phyloP scores from a whole-genome alignment of 2,329 filamentous ascomycete genomes.

The Cladophialophora chaetospira region DNA sequence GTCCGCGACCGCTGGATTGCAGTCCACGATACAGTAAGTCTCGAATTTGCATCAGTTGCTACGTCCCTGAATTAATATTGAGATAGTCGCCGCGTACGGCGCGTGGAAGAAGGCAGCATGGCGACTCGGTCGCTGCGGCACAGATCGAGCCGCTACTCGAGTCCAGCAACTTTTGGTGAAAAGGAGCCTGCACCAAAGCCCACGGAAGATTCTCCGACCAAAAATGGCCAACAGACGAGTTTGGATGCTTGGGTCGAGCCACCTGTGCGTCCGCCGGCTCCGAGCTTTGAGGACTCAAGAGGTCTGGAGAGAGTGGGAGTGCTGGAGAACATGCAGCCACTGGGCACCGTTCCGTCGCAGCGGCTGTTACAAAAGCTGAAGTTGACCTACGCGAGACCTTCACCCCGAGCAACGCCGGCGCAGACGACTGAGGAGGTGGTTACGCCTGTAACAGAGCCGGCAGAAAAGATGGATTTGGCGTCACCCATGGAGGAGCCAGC shows the following conservation, averaged over 20 bases:
- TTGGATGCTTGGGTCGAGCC: slow-evolving; percentile 60
- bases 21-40: slow-evolving; percentile 28
- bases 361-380: slow-evolving; percentile 61
- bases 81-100: slow-evolving; percentile 28
- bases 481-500: slow-evolving; percentile 17
- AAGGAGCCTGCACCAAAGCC: slow-evolving; percentile 25
- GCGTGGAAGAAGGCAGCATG: slow-evolving; percentile 30
- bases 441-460: slow-evolving; percentile 24
- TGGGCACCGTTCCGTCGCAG: slow-evolving; percentile 70
- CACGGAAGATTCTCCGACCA: slow-evolving; percentile 23
- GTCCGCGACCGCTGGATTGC: slow-evolving; percentile 23
- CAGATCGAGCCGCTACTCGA: slow-evolving; percentile 33
- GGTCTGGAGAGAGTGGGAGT: slow-evolving; percentile 74
- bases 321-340: slow-evolving; percentile 78
- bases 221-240: slow-evolving; percentile 28
- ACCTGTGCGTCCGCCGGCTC: slow-evolving; percentile 52
- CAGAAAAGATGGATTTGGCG: slow-evolving; percentile 27
- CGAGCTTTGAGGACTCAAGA: slow-evolving; percentile 76
- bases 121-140: slow-evolving; percentile 32
- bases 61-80: slow-evolving; percentile 30
- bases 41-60: not conserved
- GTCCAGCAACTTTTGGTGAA: slow-evolving; percentile 31
- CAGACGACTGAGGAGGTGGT: slow-evolving; percentile 23
- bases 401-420: slow-evolving; percentile 26
- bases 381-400: slow-evolving; percentile 31